Evolutionary conservation across 148 eudicot species (phyloP).

Genomic region (Polygonum aviculare): DNA sequence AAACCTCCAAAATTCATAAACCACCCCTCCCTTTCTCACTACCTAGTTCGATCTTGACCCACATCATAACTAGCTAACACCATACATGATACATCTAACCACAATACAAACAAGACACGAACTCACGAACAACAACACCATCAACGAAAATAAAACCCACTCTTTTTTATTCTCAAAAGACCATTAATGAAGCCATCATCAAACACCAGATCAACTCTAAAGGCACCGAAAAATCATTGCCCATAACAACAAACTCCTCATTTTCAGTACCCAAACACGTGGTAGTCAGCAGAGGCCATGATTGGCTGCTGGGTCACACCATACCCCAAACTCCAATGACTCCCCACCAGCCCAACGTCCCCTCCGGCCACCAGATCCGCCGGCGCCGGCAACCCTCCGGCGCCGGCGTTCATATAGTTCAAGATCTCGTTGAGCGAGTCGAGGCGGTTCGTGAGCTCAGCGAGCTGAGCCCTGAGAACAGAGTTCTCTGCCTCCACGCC

Average conservation of each 20-base stretch:
- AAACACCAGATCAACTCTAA: neutral
- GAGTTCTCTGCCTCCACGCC: conserved; percentile 23
- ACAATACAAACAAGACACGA: neutral
- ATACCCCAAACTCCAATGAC: neutral
- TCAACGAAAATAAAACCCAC: neutral
- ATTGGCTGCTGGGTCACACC: conserved; percentile 1
- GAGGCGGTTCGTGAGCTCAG: conserved; percentile 17
- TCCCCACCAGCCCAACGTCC: neutral
- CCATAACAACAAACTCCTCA: neutral
- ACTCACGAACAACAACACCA: neutral
- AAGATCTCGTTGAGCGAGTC: conserved; percentile 14
- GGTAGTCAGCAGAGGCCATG: conserved; percentile 11
- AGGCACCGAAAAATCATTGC: neutral
- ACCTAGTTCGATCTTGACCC: neutral
- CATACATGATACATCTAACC: neutral
- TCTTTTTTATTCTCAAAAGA: neutral
- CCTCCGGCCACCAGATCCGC: neutral
- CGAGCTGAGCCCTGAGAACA: conserved; percentile 22
- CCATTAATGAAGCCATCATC: neutral
- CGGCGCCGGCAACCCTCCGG: neutral
- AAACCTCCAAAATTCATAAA: neutral
- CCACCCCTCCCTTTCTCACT: neutral
- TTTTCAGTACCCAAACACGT: conserved; percentile 6
- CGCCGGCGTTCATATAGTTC: conserved; percentile 1
- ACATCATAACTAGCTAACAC: neutral